phyloP scores from a whole-genome alignment of 768 basidiomycete genomes.

The Sistotremastrum suecicum region DNA sequence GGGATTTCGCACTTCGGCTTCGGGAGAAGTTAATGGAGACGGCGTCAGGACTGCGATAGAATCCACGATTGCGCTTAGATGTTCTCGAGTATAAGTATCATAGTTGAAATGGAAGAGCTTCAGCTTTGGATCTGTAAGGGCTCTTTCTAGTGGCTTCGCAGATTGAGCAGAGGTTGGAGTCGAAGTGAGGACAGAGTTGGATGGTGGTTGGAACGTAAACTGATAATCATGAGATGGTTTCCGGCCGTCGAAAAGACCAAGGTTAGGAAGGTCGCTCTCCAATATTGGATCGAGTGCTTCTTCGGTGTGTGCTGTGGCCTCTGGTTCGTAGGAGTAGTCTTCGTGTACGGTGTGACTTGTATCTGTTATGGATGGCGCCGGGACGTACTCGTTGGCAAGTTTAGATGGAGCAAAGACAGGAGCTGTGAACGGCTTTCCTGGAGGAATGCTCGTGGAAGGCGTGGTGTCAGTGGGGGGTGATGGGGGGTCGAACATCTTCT shows the following conservation, averaged over 20 bases:
- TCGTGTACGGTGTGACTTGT: slow-evolving; percentile 10
- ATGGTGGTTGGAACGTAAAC: slow-evolving; percentile 51
- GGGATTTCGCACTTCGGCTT: slow-evolving; percentile 43
- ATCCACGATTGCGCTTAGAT: slow-evolving; percentile 87
- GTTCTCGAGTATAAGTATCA: slow-evolving; percentile 91
- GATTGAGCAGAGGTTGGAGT: slow-evolving; percentile 10
- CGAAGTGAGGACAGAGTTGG: slow-evolving; percentile 52
- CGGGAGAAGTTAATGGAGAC: slow-evolving; percentile 34
- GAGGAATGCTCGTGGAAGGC: slow-evolving; percentile 9
- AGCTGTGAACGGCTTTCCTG: slow-evolving; percentile 6
- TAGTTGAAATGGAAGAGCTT: slow-evolving; percentile 89
- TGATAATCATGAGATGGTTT: slow-evolving; percentile 38
- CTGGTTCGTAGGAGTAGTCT: slow-evolving; percentile 7
- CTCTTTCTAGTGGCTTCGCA: slow-evolving; percentile 22
- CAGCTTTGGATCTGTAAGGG: slow-evolving; percentile 55
- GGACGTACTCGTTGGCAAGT: slow-evolving; percentile 22
- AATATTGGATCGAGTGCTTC: slow-evolving; percentile 25
- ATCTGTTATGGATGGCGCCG: slow-evolving; percentile 8
- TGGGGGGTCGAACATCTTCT: slow-evolving; percentile 90
- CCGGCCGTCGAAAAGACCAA: slow-evolving; percentile 24
- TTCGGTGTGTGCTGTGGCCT: slow-evolving; percentile 5
- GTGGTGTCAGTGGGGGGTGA: slow-evolving; percentile 42
- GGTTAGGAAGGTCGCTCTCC: slow-evolving; percentile 37
- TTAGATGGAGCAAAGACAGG: slow-evolving; percentile 18
- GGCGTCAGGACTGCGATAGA: slow-evolving; percentile 77